A percentile compares a stretch with the other conserved stretches of the same genome.
These are phyloP conservation scores for Lyophyllum atratum DNA, from an alignment of 768 basidiomycete genomes.

Conservation along the genomic window DNA sequence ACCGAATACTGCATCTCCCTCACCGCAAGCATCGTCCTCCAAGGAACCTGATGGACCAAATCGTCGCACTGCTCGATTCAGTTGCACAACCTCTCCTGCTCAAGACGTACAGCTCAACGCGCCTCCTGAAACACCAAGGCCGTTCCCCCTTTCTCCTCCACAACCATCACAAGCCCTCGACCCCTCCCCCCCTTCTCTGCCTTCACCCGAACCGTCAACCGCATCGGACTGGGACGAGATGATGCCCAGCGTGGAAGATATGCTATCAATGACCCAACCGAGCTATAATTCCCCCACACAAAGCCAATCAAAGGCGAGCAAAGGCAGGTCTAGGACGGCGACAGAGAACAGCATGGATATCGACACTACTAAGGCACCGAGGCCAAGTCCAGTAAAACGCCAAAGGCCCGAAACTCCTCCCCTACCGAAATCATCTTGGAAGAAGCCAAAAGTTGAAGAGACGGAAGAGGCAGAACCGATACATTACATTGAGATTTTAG, in stretches of 20 bases:
- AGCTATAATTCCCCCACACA: background rate
- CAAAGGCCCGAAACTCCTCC: background rate
- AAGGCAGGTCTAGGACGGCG: background rate
- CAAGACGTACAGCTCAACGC: background rate
- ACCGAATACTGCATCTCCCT: background rate
- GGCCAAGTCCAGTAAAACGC: background rate
- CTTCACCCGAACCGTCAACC: background rate
- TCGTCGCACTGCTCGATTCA: background rate
- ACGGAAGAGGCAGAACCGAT: background rate
- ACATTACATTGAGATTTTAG: background rate
- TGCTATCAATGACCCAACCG: slow-evolving; percentile 7
- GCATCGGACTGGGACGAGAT: slow-evolving; percentile 7
- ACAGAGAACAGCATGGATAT: background rate
- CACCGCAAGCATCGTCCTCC: background rate
- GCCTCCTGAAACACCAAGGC: background rate
- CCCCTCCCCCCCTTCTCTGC: background rate
- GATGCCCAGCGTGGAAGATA: slow-evolving; percentile 1
- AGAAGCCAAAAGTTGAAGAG: background rate
- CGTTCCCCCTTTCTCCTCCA: slow-evolving; percentile 16
- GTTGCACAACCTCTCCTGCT: background rate
- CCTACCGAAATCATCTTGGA: background rate
- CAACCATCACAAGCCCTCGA: slow-evolving; percentile 1
- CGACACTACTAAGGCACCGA: background rate
- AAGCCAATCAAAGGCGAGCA: background rate
- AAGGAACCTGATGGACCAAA: background rate